Evolutionary conservation across 331 rosid genomes (phyloP), one percentile per base, ranked within the genome.

Genomic region (Malus hybrid): DNA sequence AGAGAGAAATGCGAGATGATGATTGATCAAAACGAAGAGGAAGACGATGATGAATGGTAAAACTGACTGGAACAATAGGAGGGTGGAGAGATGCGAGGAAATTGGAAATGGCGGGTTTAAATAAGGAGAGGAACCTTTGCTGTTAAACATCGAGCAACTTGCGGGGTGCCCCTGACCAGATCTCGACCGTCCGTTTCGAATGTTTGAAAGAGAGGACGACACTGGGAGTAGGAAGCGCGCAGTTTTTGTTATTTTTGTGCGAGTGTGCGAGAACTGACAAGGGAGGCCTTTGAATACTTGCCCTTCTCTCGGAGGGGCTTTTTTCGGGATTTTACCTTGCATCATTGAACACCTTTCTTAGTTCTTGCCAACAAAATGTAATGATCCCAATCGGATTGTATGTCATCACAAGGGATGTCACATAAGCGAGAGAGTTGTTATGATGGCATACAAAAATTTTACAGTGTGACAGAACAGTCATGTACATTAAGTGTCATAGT

Each of bases 151-250:
- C 70, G 87, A 88, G 87, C 91, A 79, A 80, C 73, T 83, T 78
- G 65, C 54, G 80, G 81, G 77, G 71, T 67, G 61, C 1, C 7
- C 33, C 71, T 79, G 95, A 89, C 88, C 83, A 36, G 83, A 87
- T 89, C 81, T 83, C 75, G 77, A 86, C 93, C 92, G 87, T 91
- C 70, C 65, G 85, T 80, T 79, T 27, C 10, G 24, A 48, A 13
- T 70, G 19, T 88, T 86, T 66, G 74, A 77, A 90, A 76, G 80
- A 64, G 42, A 20, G 16, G 19, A 18, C 46, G 48, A 42, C 48
- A 42, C 5, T 42, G 48, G 48, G 48, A 42, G 48, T 28, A 28
- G 67, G 67, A 78, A 74, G 83, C 92, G 86, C 89, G 86, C 76
- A 90, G 81, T 68, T 81, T 80, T 81, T 82, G 93, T 83, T 84